These are phyloP conservation scores for Filobasidium floriforme DNA, from an alignment of 768 basidiomycete species.

Conservation along the genomic window DNA sequence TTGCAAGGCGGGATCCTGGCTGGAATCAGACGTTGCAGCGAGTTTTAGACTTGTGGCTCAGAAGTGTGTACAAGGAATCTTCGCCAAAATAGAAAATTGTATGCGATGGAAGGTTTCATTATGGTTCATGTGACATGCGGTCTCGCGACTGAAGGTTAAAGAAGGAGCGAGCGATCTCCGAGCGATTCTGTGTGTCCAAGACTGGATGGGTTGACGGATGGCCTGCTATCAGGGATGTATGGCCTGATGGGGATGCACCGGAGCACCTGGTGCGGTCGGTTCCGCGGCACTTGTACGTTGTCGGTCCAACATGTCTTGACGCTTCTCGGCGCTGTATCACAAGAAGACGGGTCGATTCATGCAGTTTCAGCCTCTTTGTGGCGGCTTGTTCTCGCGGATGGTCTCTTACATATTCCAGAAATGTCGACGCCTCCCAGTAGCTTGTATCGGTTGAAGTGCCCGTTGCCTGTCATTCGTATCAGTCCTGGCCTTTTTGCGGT, in stretches of 20 bases:
- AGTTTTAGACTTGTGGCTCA: conserved; percentile 31
- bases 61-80: conserved; percentile 26
- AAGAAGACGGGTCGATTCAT: no score
- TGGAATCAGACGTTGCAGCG: conserved; percentile 34
- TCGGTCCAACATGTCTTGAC: neutral
- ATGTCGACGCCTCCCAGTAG: neutral
- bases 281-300: neutral
- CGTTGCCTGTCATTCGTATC: neutral
- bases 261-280: neutral
- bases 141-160: no score
- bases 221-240: no score
- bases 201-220: no score
- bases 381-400: neutral
- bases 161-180: no score
- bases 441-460: neutral
- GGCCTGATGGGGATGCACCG: neutral
- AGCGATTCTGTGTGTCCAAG: no score
- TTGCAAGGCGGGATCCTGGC: conserved; percentile 33
- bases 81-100: neutral
- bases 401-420: conserved; percentile 3
- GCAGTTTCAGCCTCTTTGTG: no score
- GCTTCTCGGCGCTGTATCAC: neutral
- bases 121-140: no score
- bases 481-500: neutral
- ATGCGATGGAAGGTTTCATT: no score